Conservation (phyloP, 495 filamentous ascomycete species). For the Neurospora sp. region DNA sequence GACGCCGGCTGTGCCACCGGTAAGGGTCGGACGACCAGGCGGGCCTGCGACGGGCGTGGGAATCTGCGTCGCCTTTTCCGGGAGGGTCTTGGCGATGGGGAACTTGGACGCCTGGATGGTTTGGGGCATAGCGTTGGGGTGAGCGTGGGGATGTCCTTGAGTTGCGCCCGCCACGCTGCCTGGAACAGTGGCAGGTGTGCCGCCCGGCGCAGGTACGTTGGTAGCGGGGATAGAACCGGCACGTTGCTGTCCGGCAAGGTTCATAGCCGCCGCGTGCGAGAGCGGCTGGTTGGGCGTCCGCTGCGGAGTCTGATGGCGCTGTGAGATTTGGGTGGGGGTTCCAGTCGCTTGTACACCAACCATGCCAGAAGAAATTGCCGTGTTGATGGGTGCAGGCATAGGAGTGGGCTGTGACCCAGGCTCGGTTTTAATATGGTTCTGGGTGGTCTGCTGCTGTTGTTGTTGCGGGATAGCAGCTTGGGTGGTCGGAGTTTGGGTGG, state of each 20-base stretch:
- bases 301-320: conserved; percentile 36
- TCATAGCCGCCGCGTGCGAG: conserved; percentile 36
- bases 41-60: conserved; percentile 51
- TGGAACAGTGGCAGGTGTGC: conserved; percentile 12
- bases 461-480: conserved; percentile 14
- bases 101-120: conserved; percentile 44
- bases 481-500: conserved; percentile 1
- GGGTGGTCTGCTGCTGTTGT: conserved; percentile 18
- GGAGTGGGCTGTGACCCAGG: conserved; percentile 23
- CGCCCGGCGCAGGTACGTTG: conserved; percentile 23
- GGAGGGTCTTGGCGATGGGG: conserved; percentile 73
- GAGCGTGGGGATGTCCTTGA: conserved; percentile 46
- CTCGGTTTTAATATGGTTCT: conserved; percentile 30
- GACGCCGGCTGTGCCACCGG: conserved; percentile 55
- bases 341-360: conserved; percentile 29
- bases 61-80: conserved; percentile 46
- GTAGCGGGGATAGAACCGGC: conserved; percentile 23
- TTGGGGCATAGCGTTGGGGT: conserved; percentile 23
- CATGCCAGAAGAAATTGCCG: conserved; percentile 33
- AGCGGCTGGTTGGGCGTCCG: conserved; percentile 33
- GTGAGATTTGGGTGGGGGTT: conserved; percentile 35
- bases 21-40: conserved; percentile 62
- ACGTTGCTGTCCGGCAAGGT: conserved; percentile 32
- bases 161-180: conserved; percentile 22
- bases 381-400: conserved; percentile 34